Conservation (phyloP, 2,329 filamentous ascomycete species). For the Botrytis galanthina region DNA sequence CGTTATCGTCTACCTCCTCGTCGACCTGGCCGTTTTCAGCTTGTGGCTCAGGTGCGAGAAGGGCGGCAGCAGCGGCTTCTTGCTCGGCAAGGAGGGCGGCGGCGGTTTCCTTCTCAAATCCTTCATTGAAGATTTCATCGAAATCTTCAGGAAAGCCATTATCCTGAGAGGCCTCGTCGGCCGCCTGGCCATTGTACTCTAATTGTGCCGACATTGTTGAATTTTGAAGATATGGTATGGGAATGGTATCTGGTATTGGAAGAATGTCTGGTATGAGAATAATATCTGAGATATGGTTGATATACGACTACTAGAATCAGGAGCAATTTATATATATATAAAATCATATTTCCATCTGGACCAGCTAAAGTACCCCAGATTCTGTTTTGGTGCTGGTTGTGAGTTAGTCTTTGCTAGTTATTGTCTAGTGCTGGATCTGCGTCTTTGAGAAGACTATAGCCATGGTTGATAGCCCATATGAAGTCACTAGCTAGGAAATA, state of each 20-base stretch:
- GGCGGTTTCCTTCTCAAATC: background rate
- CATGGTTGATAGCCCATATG: background rate
- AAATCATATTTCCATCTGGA: background rate
- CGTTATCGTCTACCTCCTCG: background rate
- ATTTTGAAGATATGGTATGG: background rate
- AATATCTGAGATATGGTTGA: background rate
- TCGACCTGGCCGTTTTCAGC: background rate
- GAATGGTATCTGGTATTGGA: background rate
- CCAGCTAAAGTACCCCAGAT: background rate
- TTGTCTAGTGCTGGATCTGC: background rate
- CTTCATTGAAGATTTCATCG: background rate
- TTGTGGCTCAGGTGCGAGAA: background rate
- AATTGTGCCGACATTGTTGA: background rate
- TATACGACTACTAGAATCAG: background rate
- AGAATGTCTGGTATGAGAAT: background rate
- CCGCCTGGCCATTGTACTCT: background rate
- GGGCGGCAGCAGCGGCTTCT: too few species aligned
- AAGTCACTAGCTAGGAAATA: background rate
- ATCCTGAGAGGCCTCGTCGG: background rate
- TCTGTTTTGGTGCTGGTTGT: background rate
- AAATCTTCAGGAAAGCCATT: fast-evolving
- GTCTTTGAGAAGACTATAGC: background rate
- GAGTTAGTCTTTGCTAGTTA: background rate
- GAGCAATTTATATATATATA: background rate
- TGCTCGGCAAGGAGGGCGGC: too few species aligned